A percentile compares a stretch with the other conserved stretches of the same genome.
These are phyloP conservation scores for Clitoria ternatea DNA, from an alignment of 306 rosid genomes.

Conservation along the genomic window DNA sequence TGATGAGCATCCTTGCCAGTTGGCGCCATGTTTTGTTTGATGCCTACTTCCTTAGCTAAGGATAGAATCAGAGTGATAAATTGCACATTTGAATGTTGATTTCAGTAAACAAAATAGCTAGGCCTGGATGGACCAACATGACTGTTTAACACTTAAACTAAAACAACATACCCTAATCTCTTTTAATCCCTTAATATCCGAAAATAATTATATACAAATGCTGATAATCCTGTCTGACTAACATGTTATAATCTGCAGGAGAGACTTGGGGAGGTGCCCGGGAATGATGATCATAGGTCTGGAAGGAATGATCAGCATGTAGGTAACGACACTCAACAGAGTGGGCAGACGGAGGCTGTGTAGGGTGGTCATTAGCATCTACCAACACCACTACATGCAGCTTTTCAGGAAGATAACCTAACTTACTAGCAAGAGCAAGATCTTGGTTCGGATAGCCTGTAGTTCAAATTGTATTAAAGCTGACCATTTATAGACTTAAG, in stretches of 20 bases:
- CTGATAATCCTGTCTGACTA: too few species aligned
- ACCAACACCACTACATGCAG: constrained; percentile 36
- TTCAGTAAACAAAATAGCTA: background rate
- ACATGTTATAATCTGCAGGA: constrained; percentile 51
- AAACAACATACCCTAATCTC: background rate
- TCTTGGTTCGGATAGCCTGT: constrained; percentile 52
- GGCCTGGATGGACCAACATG: background rate
- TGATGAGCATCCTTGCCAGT: background rate
- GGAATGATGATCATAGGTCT: constrained; percentile 50
- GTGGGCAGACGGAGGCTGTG: constrained; percentile 43
- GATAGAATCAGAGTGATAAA: background rate
- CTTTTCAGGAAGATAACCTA: constrained; percentile 58
- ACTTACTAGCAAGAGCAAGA: constrained; percentile 59
- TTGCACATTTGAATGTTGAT: background rate
- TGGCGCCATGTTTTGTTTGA: background rate
- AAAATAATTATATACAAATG: too few species aligned
- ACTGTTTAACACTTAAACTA: background rate
- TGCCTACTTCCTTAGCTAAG: background rate
- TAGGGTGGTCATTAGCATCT: constrained; percentile 47
- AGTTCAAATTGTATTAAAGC: constrained; percentile 40
- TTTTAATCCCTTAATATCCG: background rate
- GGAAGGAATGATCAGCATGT: constrained; percentile 48
- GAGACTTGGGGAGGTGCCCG: constrained; percentile 71
- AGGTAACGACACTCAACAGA: constrained; percentile 51
- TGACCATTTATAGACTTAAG: constrained; percentile 42